phyloP scores from a whole-genome alignment of 495 filamentous ascomycete genomes.

The Wilcoxina mikolae region DNA sequence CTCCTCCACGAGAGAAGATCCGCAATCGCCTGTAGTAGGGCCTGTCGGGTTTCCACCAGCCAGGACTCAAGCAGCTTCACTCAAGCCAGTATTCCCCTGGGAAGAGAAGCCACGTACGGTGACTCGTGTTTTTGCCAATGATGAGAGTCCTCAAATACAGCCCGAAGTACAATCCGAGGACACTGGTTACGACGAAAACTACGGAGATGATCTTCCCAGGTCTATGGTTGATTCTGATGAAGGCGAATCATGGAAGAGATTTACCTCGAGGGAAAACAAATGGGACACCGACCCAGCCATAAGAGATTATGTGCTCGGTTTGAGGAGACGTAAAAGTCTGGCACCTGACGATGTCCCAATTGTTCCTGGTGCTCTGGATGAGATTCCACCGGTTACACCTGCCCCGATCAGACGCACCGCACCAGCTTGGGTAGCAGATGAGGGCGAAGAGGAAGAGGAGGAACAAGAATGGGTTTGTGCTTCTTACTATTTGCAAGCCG shows the following conservation, averaged over 20 bases:
- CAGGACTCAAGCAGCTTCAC: conserved; percentile 5
- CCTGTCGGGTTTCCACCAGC: not conserved
- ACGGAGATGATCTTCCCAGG: not conserved
- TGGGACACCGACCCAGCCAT: conserved; percentile 28
- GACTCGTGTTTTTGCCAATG: conserved; percentile 26
- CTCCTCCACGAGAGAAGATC: not conserved
- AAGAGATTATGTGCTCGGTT: conserved; percentile 21
- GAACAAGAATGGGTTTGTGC: conserved; percentile 28
- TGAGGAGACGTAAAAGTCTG: conserved; percentile 10
- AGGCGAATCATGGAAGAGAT: conserved; percentile 9
- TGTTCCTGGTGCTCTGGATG: conserved; percentile 2
- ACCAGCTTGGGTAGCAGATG: conserved; percentile 11
- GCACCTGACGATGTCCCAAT: conserved; percentile 8
- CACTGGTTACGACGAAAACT: not conserved
- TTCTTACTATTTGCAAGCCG: conserved; percentile 5
- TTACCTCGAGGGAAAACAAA: conserved; percentile 17
- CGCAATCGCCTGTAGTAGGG: not conserved
- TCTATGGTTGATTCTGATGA: not conserved
- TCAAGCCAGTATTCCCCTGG: conserved; percentile 26
- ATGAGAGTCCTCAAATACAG: conserved; percentile 3
- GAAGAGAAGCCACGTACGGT: conserved; percentile 25
- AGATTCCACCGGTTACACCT: conserved; percentile 21
- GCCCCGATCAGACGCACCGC: conserved; percentile 16
- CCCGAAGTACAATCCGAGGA: not conserved
- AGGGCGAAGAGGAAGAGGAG: conserved; percentile 14